Evolutionary conservation across 495 filamentous ascomycete genomes (phyloP).

Genomic region (Alectoria sarmentosa): DNA sequence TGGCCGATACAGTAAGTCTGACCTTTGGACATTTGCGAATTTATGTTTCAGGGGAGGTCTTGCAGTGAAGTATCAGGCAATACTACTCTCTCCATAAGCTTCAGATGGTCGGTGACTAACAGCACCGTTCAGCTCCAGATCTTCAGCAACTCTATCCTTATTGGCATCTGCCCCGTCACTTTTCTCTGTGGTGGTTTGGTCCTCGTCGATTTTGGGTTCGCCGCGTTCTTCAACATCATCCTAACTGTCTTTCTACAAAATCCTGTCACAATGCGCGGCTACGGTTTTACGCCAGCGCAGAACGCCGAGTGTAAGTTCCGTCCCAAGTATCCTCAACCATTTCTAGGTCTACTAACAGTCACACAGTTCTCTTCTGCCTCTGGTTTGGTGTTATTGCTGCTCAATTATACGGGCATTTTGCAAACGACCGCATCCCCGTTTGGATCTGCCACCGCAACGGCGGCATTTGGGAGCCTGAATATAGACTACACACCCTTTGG

Average conservation of each 20-base stretch:
- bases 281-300: slow-evolving; percentile 33
- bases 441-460: slow-evolving; percentile 33
- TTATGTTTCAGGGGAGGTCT: too few species aligned
- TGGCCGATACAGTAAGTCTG: too few species aligned
- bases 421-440: slow-evolving; percentile 43
- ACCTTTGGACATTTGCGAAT: too few species aligned
- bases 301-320: slow-evolving; percentile 34
- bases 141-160: background rate
- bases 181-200: slow-evolving; percentile 25
- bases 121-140: background rate
- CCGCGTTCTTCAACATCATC: slow-evolving; percentile 33
- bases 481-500: background rate
- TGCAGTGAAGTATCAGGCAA: too few species aligned
- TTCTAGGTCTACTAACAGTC: background rate
- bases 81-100: too few species aligned
- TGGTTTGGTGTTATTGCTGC: slow-evolving; percentile 44
- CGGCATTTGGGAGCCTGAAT: slow-evolving; percentile 46
- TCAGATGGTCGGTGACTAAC: too few species aligned
- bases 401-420: slow-evolving; percentile 36
- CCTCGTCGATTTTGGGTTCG: slow-evolving; percentile 33
- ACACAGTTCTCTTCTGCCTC: slow-evolving; percentile 29
- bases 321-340: background rate
- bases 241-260: slow-evolving; percentile 35
- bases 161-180: background rate
- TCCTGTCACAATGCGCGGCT: slow-evolving; percentile 32